These are phyloP conservation scores for Botrytis medusae DNA, from an alignment of 2,329 filamentous ascomycete species.

Conservation along the genomic window DNA sequence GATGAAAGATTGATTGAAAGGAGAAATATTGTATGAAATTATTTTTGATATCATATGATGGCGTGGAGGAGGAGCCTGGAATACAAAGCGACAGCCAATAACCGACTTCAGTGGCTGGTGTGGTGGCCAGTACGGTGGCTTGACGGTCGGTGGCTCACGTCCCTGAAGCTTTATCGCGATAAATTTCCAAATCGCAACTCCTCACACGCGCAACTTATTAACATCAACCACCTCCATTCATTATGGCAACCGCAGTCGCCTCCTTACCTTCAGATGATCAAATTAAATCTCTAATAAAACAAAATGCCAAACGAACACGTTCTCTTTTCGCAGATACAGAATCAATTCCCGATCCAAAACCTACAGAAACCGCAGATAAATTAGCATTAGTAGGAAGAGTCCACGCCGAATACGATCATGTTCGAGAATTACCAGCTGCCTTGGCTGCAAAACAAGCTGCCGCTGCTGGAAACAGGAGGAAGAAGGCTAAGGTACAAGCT, in stretches of 20 bases:
- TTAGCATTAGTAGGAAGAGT: slow-evolving; percentile 37
- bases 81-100: slow-evolving; percentile 11
- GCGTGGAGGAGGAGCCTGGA: slow-evolving; percentile 17
- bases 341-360: slow-evolving; percentile 26
- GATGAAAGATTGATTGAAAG: not conserved
- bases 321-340: slow-evolving; percentile 42
- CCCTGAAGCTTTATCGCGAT: slow-evolving; percentile 20
- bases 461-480: slow-evolving; percentile 58
- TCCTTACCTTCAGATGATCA: slow-evolving; percentile 28
- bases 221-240: slow-evolving; percentile 11
- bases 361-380: slow-evolving; percentile 36
- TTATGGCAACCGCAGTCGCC: slow-evolving; percentile 17
- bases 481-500: slow-evolving; percentile 56
- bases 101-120: not conserved
- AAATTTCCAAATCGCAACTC: slow-evolving; percentile 14
- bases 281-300: slow-evolving; percentile 44
- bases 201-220: not conserved
- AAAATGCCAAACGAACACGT: slow-evolving; percentile 46
- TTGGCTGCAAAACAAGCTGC: slow-evolving; percentile 78
- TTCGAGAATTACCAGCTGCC: slow-evolving; percentile 73
- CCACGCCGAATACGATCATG: slow-evolving; percentile 69
- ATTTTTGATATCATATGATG: slow-evolving; percentile 5
- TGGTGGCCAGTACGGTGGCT: not conserved
- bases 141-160: slow-evolving; percentile 11
- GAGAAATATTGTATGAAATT: not conserved